Evolutionary conservation across 2,329 filamentous ascomycete genomes (phyloP), one percentile per base, ranked within the genome.

Genomic region (Colletotrichum sp.): DNA sequence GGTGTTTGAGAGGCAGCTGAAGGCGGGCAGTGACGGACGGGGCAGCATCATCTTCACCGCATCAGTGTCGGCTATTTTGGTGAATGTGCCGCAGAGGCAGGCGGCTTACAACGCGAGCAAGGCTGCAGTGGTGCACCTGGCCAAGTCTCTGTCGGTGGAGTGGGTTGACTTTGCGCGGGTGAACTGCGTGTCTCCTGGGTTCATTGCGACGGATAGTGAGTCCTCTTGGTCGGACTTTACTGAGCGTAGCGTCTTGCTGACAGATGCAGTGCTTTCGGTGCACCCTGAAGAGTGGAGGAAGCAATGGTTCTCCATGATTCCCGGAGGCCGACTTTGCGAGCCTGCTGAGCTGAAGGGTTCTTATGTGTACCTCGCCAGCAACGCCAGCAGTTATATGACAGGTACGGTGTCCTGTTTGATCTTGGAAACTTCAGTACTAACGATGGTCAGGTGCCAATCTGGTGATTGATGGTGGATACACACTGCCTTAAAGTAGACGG

Each of bases 21-120:
- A 81, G 77, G 79, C 75, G 3, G 79, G 75, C 15, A 77, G 78
- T 3, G 71, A 68, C 4, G 81, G 78, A 58, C 83, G 82, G 30
- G 83, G 79, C 2, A 84, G 78, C 78, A 85, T 85, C 79, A 86
- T 85, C 76, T 86, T 84, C 79, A 87, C 81, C 15, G 86, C 81
- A 6, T 85, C 79, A 32, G 83, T 86, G 22, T 86, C 85, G 25
- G 84, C 83, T 0, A 82, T 84, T 18, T 80, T 88, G 18, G 84
- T 86, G 48, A 86, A 86, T 62, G 78, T 86, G 32, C 85, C 84
- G 6, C 84, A 85, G 80, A 86, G 34, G 58, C 71, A 74, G 66
- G 70, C 74, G 9, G 93, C 92, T 13, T 96, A 96, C 86, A 96
- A 96, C 80, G 90, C 94, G 25, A 94, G 91, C 66, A 96, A 96